A percentile compares a stretch with the other conserved stretches of the same genome.
These are phyloP conservation scores for Ceratocystis cacaofunesta DNA, from an alignment of 2,329 filamentous ascomycete species.

Conservation along the genomic window DNA sequence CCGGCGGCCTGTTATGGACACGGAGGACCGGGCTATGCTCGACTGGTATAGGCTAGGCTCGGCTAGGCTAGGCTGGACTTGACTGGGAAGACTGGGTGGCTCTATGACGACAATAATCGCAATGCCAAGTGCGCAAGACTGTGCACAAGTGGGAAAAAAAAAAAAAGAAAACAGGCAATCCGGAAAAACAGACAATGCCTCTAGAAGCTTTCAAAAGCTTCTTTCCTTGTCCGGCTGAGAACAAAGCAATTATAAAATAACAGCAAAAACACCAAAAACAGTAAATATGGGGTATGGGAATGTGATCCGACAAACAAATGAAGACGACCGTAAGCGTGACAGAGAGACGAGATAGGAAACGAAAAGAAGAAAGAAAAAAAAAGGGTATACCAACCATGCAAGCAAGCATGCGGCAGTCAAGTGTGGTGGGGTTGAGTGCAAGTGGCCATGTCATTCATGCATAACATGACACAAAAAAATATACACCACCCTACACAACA, in stretches of 20 bases:
- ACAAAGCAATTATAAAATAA: slow-evolving; percentile 8
- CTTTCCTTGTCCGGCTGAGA: neutral
- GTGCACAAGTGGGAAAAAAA: neutral
- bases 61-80: neutral
- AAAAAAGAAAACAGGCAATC: slow-evolving; percentile 4
- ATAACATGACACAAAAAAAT: neutral
- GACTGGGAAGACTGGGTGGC: too few species aligned
- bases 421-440: neutral
- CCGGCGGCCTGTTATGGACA: too few species aligned
- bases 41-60: neutral
- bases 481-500: neutral
- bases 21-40: neutral
- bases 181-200: neutral
- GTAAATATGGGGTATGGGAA: slow-evolving; percentile 7
- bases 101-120: neutral
- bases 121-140: slow-evolving; percentile 1
- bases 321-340: slow-evolving; percentile 9
- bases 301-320: neutral
- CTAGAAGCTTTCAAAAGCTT: neutral
- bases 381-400: neutral
- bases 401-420: neutral
- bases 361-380: neutral
- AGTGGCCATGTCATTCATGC: neutral
- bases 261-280: neutral
- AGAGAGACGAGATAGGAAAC: neutral